phyloP scores from a whole-genome alignment of 108 stramenopile species.

The Fragilaria crotonensis region DNA sequence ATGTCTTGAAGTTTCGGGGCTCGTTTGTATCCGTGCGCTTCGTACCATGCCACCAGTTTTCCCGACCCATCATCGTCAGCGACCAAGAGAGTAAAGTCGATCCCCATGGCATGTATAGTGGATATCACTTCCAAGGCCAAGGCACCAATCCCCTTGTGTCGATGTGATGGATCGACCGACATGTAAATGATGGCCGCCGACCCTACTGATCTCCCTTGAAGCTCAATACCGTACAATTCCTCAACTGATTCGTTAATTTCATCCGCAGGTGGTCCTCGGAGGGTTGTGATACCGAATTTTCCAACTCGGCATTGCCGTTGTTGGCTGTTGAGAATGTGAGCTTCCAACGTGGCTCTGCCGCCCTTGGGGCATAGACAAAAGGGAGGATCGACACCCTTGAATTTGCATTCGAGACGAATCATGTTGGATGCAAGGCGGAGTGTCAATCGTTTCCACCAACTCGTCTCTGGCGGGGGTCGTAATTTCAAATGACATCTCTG shows the following conservation, averaged over 20 bases:
- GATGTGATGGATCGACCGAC: conserved; percentile 66
- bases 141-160: conserved; percentile 37
- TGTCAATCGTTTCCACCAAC: conserved; percentile 21
- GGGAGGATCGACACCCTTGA: conserved; percentile 34
- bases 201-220: conserved; percentile 15
- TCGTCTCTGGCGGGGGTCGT: conserved; percentile 48
- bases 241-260: conserved; percentile 61
- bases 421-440: conserved; percentile 43
- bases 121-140: conserved; percentile 71
- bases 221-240: conserved; percentile 41
- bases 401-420: conserved; percentile 35
- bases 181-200: conserved; percentile 77
- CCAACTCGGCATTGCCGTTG: conserved; percentile 6
- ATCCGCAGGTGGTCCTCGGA: conserved; percentile 46
- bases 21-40: conserved; percentile 37
- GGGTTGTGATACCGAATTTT: conserved; percentile 67
- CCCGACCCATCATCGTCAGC: conserved; percentile 69
- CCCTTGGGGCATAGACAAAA: conserved; percentile 56
- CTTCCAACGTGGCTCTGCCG: conserved; percentile 54
- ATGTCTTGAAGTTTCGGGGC: conserved; percentile 66
- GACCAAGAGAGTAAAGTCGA: conserved; percentile 68
- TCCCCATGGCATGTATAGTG: conserved; percentile 52
- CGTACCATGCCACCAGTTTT: conserved; percentile 68
- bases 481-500: conserved; percentile 68
- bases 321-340: conserved; percentile 26